Conservation (phyloP, 75 land plant species). For the Cryptomeria japonica region DNA sequence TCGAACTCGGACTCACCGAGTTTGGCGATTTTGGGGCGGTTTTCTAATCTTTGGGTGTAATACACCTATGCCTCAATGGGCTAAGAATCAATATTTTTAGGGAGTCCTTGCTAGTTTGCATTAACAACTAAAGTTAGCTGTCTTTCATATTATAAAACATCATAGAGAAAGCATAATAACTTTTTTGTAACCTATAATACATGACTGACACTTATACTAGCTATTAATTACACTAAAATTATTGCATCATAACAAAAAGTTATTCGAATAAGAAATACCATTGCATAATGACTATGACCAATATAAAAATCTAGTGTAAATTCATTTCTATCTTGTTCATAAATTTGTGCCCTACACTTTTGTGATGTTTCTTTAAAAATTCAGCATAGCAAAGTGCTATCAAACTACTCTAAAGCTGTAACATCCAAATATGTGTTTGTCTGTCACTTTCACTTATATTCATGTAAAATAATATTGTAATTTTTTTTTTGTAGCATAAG, state of each 20-base stretch:
- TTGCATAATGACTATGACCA: not conserved
- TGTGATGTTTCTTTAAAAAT: not conserved
- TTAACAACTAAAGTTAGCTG: no score
- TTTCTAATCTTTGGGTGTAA: no score
- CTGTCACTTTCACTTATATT: not conserved
- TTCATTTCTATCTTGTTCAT: not conserved
- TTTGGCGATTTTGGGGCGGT: no score
- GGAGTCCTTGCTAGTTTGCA: no score
- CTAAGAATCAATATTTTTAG: no score
- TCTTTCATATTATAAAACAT: not conserved
- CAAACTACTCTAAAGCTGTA: not conserved
- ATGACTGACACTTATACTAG: not conserved
- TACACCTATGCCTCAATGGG: no score
- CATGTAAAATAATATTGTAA: not conserved
- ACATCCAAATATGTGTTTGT: not conserved
- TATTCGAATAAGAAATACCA: no score
- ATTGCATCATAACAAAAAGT: no score
- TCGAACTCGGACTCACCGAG: no score
- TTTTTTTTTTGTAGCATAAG: conserved; percentile 67
- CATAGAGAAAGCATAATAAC: not conserved
- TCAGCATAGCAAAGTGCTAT: not conserved
- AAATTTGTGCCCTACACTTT: not conserved
- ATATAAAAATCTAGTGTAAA: not conserved
- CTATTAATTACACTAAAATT: not conserved
- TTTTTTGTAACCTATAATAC: not conserved